These are phyloP conservation scores for Brasilioporus rufonigricans DNA, from an alignment of 768 basidiomycete genomes.

Conservation along the genomic window DNA sequence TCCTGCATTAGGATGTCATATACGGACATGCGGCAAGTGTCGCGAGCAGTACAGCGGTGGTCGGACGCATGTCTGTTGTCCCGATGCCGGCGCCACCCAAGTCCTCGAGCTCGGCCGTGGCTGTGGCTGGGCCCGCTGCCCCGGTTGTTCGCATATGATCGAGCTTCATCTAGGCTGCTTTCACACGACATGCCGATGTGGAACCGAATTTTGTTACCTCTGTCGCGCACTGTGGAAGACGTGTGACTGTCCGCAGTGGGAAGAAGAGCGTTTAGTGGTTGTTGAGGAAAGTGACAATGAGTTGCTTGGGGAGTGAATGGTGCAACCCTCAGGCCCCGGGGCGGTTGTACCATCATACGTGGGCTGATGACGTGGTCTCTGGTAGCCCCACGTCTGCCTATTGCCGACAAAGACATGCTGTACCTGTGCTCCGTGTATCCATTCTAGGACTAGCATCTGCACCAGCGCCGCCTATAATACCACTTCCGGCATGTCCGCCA, in stretches of 20 bases:
- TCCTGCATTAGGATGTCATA: background rate
- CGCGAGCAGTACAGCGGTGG: background rate
- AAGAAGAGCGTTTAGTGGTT: conserved; percentile 41
- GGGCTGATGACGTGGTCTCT: too few species aligned
- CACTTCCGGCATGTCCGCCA: too few species aligned
- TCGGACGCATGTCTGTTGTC: background rate
- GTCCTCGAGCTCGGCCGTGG: background rate
- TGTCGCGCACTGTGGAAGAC: conserved; percentile 59
- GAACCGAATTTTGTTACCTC: conserved; percentile 44
- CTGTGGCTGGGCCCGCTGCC: too few species aligned
- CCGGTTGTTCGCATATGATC: background rate
- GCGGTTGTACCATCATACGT: too few species aligned
- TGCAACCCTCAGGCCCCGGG: too few species aligned
- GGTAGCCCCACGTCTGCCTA: too few species aligned
- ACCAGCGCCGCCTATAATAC: too few species aligned
- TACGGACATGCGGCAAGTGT: background rate
- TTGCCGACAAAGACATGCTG: too few species aligned
- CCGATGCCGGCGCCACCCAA: background rate
- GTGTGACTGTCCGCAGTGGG: conserved; percentile 66
- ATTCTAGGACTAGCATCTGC: too few species aligned
- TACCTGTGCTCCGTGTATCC: too few species aligned
- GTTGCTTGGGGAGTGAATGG: background rate
- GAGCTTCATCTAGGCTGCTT: background rate
- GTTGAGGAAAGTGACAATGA: background rate
- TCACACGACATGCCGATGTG: conserved; percentile 42